Conservation (phyloP, 2,329 filamentous ascomycete species). For the Aspergillus candidus region DNA sequence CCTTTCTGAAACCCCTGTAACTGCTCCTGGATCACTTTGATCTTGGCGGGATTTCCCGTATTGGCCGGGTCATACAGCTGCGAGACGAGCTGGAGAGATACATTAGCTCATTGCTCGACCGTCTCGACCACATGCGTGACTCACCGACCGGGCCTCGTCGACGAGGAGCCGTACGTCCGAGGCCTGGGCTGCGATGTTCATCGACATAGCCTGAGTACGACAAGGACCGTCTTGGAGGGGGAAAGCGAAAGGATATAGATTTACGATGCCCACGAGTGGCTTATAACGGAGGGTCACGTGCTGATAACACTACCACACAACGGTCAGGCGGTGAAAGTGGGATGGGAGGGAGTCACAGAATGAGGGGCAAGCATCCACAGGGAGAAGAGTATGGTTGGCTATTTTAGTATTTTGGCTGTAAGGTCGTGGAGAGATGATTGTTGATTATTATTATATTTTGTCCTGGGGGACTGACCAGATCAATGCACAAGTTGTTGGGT, state of each 20-base stretch:
- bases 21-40: slow-evolving; percentile 60
- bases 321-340: slow-evolving; percentile 14
- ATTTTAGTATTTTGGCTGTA: too few species aligned
- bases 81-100: slow-evolving; percentile 30
- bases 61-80: slow-evolving; percentile 39
- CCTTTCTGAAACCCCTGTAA: slow-evolving; percentile 75
- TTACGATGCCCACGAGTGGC: background rate
- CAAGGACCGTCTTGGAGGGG: slow-evolving; percentile 4
- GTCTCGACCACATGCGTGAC: background rate
- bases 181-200: slow-evolving; percentile 17
- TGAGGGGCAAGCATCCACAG: background rate
- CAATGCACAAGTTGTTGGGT: too few species aligned
- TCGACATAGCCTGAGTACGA: slow-evolving; percentile 23
- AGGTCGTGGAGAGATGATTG: too few species aligned
- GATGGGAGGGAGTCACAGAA: slow-evolving; percentile 7
- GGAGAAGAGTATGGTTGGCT: too few species aligned
- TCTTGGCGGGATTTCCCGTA: slow-evolving; percentile 38
- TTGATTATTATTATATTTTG: too few species aligned
- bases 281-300: slow-evolving; percentile 18
- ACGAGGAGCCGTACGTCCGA: slow-evolving; percentile 22
- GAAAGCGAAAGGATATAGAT: slow-evolving; percentile 14
- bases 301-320: slow-evolving; percentile 17
- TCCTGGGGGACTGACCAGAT: too few species aligned
- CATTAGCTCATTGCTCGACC: slow-evolving; percentile 6
- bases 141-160: slow-evolving; percentile 24